A percentile compares a stretch with the other conserved stretches of the same genome.
Evolutionary conservation across 768 basidiomycete species (phyloP).

Genomic region (Mrakia frigida): DNA sequence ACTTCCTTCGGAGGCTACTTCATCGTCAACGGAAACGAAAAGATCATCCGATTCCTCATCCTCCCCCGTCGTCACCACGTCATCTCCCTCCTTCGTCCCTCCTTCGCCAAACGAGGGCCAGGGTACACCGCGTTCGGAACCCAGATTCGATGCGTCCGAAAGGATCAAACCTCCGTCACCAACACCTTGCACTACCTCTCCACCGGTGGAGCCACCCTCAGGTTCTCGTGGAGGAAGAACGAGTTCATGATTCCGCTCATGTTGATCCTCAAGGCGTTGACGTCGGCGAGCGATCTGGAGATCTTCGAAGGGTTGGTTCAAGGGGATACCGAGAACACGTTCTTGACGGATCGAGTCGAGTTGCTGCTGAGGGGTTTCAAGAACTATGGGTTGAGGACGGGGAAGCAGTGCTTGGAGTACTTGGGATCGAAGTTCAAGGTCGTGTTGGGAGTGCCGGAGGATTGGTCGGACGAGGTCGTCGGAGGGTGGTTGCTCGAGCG

Average conservation of each 20-base stretch:
- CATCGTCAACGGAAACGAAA: constrained; percentile 97
- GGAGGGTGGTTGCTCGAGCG: constrained; percentile 79
- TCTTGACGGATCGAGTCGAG: constrained; percentile 94
- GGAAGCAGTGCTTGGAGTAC: constrained; percentile 87
- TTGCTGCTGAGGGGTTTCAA: constrained; percentile 91
- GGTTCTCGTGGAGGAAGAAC: constrained; percentile 95
- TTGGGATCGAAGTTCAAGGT: constrained; percentile 95
- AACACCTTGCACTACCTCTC: constrained; percentile 97
- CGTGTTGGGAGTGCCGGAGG: constrained; percentile 82
- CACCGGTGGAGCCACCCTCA: constrained; percentile 91
- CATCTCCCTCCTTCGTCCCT: constrained; percentile 84
- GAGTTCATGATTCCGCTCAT: constrained; percentile 98
- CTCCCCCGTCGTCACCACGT: constrained; percentile 93
- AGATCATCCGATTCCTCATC: constrained; percentile 94
- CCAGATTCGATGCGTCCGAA: constrained; percentile 88
- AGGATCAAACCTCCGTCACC: constrained; percentile 86
- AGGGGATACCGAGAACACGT: constrained; percentile 95
- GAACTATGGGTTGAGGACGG: constrained; percentile 77
- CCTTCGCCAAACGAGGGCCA: constrained; percentile 70
- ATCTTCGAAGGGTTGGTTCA: constrained; percentile 95
- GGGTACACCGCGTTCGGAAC: constrained; percentile 92
- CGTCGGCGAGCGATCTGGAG: constrained; percentile 86
- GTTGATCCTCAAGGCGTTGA: constrained; percentile 88
- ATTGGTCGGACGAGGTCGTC: constrained; percentile 76
- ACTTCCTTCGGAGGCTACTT: constrained; percentile 99